Conservation (phyloP, 1,284 basidiomycete species). For the Tilletia indica region DNA sequence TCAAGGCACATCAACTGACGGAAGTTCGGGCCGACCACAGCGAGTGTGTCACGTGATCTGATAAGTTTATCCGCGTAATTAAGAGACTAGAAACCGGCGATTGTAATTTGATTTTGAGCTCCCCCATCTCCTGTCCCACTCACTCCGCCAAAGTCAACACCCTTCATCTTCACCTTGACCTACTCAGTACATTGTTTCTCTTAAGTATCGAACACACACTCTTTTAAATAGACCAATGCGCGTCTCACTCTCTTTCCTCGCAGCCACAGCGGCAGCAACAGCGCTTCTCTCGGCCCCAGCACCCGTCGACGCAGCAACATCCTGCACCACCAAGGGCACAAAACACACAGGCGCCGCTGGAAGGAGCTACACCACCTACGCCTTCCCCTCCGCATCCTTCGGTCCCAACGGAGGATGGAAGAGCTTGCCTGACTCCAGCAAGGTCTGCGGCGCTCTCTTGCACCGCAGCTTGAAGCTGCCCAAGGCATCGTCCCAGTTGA, state of each 20-base stretch:
- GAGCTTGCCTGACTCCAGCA: not conserved
- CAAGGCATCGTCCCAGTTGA: not conserved
- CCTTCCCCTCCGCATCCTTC: not conserved
- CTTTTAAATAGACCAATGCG: not conserved
- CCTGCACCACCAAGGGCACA: not conserved
- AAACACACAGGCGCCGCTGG: not conserved
- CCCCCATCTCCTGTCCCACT: no score
- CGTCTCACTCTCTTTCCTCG: not conserved
- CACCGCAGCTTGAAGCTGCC: slow-evolving; percentile 13
- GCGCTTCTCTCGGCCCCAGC: not conserved
- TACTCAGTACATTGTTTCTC: no score
- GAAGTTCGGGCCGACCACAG: no score
- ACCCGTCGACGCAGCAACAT: not conserved
- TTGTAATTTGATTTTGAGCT: no score
- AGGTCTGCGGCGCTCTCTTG: slow-evolving; percentile 13
- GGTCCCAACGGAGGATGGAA: slow-evolving; percentile 15
- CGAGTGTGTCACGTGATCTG: no score
- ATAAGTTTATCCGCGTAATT: no score
- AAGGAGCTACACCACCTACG: slow-evolving; percentile 23
- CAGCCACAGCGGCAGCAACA: slow-evolving; percentile 5
- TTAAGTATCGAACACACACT: not conserved
- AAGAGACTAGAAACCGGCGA: no score
- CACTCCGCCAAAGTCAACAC: no score
- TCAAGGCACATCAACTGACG: no score
- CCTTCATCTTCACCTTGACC: no score